Conservation (phyloP, 2,329 filamentous ascomycete genomes). For the Juglanconis juglandina region DNA sequence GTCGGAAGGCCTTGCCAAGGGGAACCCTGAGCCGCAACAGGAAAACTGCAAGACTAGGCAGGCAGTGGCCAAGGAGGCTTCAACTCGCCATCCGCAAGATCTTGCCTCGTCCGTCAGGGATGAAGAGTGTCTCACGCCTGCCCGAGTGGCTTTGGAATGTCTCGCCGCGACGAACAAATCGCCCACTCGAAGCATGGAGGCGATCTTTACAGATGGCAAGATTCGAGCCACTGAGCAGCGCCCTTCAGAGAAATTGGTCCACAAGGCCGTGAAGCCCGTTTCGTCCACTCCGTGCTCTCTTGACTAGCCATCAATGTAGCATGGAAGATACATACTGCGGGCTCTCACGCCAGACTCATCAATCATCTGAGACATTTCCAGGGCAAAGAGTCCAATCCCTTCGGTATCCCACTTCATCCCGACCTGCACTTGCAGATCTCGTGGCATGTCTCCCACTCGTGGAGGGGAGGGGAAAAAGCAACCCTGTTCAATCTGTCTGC, state of each 20-base stretch:
- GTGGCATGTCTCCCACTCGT: not conserved
- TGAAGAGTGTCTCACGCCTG: conserved; percentile 9
- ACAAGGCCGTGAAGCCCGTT: not conserved
- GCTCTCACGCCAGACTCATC: not conserved
- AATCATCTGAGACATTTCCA: not conserved
- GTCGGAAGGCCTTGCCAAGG: conserved; percentile 1
- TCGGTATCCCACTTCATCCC: not conserved
- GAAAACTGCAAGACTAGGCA: not conserved
- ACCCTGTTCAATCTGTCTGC: not conserved
- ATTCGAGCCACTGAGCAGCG: not conserved
- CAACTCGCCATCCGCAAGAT: not conserved
- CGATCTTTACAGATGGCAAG: not conserved
- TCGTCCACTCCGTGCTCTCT: no score
- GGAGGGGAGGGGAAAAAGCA: not conserved
- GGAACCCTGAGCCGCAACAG: not conserved
- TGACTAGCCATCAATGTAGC: no score
- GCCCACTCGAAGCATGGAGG: not conserved
- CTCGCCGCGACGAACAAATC: not conserved
- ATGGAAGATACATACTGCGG: no score
- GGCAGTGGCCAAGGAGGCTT: not conserved
- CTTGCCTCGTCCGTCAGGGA: conserved; percentile 5
- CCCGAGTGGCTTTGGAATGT: conserved; percentile 16
- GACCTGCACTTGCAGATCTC: conserved; percentile 1
- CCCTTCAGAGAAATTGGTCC: not conserved
- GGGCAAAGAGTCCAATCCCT: not conserved